These are phyloP conservation scores for Fusarium decemcellulare DNA, from an alignment of 2,329 filamentous ascomycete genomes.

Conservation along the genomic window DNA sequence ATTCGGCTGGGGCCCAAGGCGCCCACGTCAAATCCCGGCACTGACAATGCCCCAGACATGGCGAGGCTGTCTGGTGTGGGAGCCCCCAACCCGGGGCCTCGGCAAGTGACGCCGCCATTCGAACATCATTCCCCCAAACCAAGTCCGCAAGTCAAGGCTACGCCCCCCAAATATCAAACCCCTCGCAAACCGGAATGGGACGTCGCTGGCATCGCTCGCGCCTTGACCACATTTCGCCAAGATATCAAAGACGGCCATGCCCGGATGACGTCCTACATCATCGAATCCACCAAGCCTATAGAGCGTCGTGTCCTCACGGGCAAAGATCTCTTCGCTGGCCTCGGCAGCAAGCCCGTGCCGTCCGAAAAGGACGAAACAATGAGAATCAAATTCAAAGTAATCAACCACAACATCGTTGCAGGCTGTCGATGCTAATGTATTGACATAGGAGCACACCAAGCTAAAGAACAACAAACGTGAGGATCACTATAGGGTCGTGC, in stretches of 20 bases:
- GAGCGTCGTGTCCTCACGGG: constrained; percentile 58
- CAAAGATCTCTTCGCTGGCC: constrained; percentile 63
- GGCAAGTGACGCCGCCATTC: constrained; percentile 44
- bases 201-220: constrained; percentile 57
- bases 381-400: constrained; percentile 66
- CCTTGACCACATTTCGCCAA: constrained; percentile 56
- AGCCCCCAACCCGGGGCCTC: constrained; percentile 34
- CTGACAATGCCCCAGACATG: constrained; percentile 42
- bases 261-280: constrained; percentile 59
- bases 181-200: constrained; percentile 56
- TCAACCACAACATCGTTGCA: constrained; percentile 12
- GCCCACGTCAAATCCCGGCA: constrained; percentile 18
- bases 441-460: constrained; percentile 59
- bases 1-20: constrained; percentile 20
- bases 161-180: constrained; percentile 42
- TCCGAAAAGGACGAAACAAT: constrained; percentile 58
- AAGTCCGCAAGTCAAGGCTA: constrained; percentile 19
- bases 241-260: constrained; percentile 63
- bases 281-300: constrained; percentile 60
- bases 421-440: constrained; percentile 30
- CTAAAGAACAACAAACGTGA: constrained; percentile 62
- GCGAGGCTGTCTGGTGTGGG: constrained; percentile 39
- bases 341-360: constrained; percentile 55
- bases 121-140: constrained; percentile 30
- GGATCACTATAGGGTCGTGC: constrained; percentile 57